Percentiles rank a stretch among this genome's conserved stretches.
Conservation (phyloP, 2,329 filamentous ascomycete genomes). For the Exserohilum rostratum region DNA sequence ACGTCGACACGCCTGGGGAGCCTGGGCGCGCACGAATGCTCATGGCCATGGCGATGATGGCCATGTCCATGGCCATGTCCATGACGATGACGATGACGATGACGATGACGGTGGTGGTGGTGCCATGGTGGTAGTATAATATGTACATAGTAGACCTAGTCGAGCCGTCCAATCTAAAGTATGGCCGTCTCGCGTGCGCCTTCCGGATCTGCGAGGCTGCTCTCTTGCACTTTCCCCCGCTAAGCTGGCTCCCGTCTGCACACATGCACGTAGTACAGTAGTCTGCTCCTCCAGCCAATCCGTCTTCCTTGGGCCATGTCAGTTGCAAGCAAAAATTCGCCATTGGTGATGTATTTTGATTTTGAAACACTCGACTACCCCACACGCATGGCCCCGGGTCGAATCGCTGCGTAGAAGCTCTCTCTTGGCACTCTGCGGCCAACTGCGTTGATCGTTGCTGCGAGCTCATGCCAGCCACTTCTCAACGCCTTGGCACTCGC, state of each 20-base stretch:
- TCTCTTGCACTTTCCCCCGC: conserved; percentile 1
- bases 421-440: not conserved
- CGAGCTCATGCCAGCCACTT: not conserved
- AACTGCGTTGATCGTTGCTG: not conserved
- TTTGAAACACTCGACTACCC: conserved; percentile 1
- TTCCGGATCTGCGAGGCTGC: conserved; percentile 4
- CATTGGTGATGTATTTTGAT: not conserved
- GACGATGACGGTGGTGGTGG: not conserved
- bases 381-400: not conserved
- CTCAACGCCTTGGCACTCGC: not conserved
- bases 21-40: not conserved
- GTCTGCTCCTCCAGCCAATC: conserved; percentile 5
- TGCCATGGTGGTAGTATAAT: too few relatives aligned
- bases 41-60: not conserved
- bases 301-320: not conserved
- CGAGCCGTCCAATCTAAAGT: not conserved
- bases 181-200: conserved; percentile 6
- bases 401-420: not conserved
- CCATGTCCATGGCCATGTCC: not conserved
- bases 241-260: conserved; percentile 7
- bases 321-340: not conserved
- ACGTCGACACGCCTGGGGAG: not conserved
- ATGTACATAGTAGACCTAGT: too few relatives aligned
- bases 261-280: not conserved
- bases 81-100: too few relatives aligned